Conservation (phyloP, 106 monocot species). For the Dactylorhiza incarnata region DNA sequence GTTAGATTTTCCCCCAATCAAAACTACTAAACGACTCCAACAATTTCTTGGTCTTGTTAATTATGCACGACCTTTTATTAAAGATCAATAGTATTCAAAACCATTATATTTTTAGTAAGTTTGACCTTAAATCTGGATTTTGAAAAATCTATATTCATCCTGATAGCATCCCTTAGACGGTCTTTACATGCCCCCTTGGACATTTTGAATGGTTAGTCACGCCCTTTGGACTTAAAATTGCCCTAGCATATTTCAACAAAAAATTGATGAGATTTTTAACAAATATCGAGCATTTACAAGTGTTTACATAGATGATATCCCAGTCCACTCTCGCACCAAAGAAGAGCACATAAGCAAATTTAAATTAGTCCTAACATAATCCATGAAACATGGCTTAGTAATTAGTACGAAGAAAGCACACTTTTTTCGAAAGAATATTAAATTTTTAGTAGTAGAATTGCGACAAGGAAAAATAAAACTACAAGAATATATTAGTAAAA, state of each 20-base stretch:
- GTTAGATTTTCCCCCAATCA: no score
- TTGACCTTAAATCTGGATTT: no score
- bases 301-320: constrained; percentile 4
- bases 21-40: neutral
- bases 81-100: neutral
- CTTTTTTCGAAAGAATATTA: neutral
- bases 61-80: neutral
- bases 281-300: neutral
- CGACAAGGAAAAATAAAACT: neutral
- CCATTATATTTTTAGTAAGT: no score
- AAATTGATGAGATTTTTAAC: neutral
- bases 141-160: no score
- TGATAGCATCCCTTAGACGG: neutral
- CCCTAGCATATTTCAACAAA: neutral
- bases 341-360: neutral
- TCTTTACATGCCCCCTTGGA: no score
- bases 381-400: neutral
- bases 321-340: neutral
- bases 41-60: neutral
- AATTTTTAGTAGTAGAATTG: neutral
- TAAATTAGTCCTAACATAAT: neutral
- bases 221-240: neutral
- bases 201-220: neutral
- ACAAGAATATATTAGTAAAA: neutral
- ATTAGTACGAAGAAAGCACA: neutral